Base-by-base conservation (phyloP, 2,329 filamentous ascomycete species). In the Aspergillus sp. region DNA sequence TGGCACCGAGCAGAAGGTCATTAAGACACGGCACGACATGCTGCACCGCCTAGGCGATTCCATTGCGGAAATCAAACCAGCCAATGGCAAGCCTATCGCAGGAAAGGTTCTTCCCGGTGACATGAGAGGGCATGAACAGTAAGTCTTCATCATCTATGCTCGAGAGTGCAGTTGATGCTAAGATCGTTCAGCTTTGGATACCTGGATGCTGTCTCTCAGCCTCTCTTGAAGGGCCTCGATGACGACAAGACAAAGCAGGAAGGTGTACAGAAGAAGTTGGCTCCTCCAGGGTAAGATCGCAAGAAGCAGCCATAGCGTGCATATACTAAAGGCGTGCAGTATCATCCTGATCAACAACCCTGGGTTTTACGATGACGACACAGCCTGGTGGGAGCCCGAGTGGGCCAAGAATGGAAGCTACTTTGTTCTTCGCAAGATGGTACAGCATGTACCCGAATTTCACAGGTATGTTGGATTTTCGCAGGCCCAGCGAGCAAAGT, bases 341-440 rank as follows among this genome's bases (percentile, higher is more conserved):
- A 4, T 10, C 11, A 24, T 40, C 26, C 32, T 24, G 33, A 14
- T 19, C 45, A 36, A 36, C 9, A 19, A 20, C 4, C 17, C 32
- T 2, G 7, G n/a, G 11, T 24, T 47, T 5, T 19, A 36, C 17
- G 3, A 17, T 14, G 9, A 24, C 17, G 53, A 10, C 63, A 63
- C 49, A 70, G 69, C 33, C 54, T 73, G 9, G 70, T 75, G 10
- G 64, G 73, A 41, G 51, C 59, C 59, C 2, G 17, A 36, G 1
- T 78, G 75, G 75, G 72, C 74, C 24, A 59, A 69, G 2, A 74
- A 78, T 45, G 75, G 76, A 4, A 76, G 73, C 55, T 76, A 76
- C 51, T 63, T 78, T 9, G 72, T 66, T 26, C 74, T 78, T 58
- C 73, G 75, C 11, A 72, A 76, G 43, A 65, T 78, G 3, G 64